A percentile compares a stretch with the other conserved stretches of the same genome.
Evolutionary conservation across 2,329 filamentous ascomycete species (phyloP).

Genomic region (Massarina eburnea): DNA sequence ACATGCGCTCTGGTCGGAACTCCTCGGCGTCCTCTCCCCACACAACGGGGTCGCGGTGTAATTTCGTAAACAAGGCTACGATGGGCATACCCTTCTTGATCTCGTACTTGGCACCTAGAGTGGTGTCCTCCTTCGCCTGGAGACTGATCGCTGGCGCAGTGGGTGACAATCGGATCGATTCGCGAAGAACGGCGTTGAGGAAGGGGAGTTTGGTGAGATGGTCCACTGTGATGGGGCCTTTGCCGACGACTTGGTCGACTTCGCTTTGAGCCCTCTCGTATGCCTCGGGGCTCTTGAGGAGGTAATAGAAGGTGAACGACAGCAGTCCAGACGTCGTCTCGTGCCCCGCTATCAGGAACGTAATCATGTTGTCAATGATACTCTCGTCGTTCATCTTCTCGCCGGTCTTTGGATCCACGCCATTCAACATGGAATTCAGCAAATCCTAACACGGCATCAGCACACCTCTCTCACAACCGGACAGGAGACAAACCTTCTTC

Average conservation of each 20-base stretch:
- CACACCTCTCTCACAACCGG: too few relatives aligned
- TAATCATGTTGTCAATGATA: conserved; percentile 68
- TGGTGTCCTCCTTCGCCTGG: conserved; percentile 34
- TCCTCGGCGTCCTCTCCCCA: conserved; percentile 50
- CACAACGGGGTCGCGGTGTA: conserved; percentile 47
- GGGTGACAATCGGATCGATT: conserved; percentile 57
- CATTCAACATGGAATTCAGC: conserved; percentile 61
- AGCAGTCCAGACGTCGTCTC: conserved; percentile 43
- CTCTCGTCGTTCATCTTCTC: conserved; percentile 59
- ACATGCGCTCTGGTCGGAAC: conserved; percentile 52
- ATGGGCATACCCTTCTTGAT: conserved; percentile 39
- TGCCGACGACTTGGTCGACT: conserved; percentile 55
- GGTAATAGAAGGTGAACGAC: conserved; percentile 52
- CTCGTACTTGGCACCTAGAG: conserved; percentile 42
- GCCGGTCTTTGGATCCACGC: conserved; percentile 63
- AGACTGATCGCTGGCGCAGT: conserved; percentile 55
- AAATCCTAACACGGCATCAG: too few relatives aligned
- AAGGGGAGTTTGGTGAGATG: conserved; percentile 58
- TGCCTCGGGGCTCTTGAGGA: conserved; percentile 54
- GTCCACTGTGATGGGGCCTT: conserved; percentile 47
- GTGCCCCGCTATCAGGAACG: conserved; percentile 61
- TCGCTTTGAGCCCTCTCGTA: conserved; percentile 56
- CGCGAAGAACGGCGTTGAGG: conserved; percentile 56
- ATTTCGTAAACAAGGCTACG: conserved; percentile 31
- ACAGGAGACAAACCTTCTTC: too few relatives aligned